Percentiles rank a stretch among this genome's conserved stretches.
phyloP scores from a whole-genome alignment of 2,329 filamentous ascomycete species.

The Ascochyta rabiei region DNA sequence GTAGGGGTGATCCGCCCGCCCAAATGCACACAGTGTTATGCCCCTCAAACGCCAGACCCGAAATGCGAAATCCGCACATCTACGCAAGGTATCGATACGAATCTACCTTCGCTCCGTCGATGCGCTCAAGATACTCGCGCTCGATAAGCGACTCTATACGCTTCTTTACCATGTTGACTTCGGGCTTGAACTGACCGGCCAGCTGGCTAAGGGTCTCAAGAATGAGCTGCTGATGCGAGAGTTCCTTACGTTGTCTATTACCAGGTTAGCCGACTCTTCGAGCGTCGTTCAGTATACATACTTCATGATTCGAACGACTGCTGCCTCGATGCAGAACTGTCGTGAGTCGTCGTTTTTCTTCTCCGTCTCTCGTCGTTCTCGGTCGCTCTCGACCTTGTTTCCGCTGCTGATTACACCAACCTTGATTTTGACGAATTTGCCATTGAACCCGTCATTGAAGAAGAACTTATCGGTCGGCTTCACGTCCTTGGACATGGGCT shows the following conservation, averaged over 20 bases:
- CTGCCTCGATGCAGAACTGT: constrained; percentile 74
- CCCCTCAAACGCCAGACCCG: constrained; percentile 14
- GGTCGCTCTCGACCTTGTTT: constrained; percentile 81
- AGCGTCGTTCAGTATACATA: constrained; percentile 53
- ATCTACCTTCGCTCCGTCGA: constrained; percentile 67
- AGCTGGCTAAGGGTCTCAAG: constrained; percentile 75
- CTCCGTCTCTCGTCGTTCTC: constrained; percentile 72
- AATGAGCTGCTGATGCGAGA: constrained; percentile 71
- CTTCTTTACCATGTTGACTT: constrained; percentile 78
- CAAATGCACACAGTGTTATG: constrained; percentile 12
- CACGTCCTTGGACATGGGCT: constrained; percentile 78
- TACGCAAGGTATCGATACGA: constrained; percentile 76
- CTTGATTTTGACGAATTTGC: constrained; percentile 86
- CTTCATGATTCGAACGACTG: constrained; percentile 86
- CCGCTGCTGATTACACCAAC: constrained; percentile 80
- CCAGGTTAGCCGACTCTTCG: constrained; percentile 22
- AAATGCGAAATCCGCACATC: background rate
- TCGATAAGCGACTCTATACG: constrained; percentile 79
- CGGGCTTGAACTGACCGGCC: constrained; percentile 72
- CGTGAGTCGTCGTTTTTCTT: constrained; percentile 76
- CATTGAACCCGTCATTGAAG: constrained; percentile 82
- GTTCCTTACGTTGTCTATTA: constrained; percentile 72
- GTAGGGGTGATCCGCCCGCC: constrained; percentile 8
- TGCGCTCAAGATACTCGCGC: constrained; percentile 77
- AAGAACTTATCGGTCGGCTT: constrained; percentile 78